phyloP scores from a whole-genome alignment of 2,329 filamentous ascomycete species.

The Peltaster fructicola region DNA sequence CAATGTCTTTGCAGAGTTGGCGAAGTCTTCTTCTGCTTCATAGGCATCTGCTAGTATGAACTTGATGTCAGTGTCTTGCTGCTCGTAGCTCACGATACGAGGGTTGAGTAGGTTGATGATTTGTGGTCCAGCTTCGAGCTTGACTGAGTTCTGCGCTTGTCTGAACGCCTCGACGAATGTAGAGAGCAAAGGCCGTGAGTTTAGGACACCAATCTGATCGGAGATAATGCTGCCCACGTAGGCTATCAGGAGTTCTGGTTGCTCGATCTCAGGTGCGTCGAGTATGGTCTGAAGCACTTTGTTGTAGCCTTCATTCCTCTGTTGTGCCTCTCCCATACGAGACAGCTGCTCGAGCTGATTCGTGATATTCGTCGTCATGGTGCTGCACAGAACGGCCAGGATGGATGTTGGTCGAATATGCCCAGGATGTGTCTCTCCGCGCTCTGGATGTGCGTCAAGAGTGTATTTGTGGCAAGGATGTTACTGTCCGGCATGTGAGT shows the following conservation, averaged over 20 bases:
- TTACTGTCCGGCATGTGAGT: too few species aligned
- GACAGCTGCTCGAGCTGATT: too few species aligned
- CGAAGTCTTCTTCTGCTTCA: conserved; percentile 66
- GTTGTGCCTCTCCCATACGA: too few species aligned
- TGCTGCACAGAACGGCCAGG: too few species aligned
- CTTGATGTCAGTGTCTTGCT: conserved; percentile 65
- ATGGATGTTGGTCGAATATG: too few species aligned
- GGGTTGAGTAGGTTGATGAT: conserved; percentile 50
- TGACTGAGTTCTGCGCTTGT: conserved; percentile 42
- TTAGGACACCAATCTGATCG: conserved; percentile 57
- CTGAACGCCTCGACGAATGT: conserved; percentile 48
- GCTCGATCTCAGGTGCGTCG: too few species aligned
- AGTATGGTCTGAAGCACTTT: too few species aligned
- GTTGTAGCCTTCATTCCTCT: too few species aligned
- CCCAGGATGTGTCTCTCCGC: too few species aligned
- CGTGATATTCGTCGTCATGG: too few species aligned
- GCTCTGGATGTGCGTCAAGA: too few species aligned
- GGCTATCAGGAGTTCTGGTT: conserved; percentile 47
- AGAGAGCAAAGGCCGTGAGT: conserved; percentile 51
- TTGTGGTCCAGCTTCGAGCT: conserved; percentile 55
- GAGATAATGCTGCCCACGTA: conserved; percentile 46
- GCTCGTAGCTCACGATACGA: conserved; percentile 59
- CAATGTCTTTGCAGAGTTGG: conserved; percentile 57
- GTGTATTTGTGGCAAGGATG: too few species aligned
- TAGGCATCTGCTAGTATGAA: conserved; percentile 69